Conservation (phyloP, 2,329 filamentous ascomycete species). For the Cercospora citrullina region DNA sequence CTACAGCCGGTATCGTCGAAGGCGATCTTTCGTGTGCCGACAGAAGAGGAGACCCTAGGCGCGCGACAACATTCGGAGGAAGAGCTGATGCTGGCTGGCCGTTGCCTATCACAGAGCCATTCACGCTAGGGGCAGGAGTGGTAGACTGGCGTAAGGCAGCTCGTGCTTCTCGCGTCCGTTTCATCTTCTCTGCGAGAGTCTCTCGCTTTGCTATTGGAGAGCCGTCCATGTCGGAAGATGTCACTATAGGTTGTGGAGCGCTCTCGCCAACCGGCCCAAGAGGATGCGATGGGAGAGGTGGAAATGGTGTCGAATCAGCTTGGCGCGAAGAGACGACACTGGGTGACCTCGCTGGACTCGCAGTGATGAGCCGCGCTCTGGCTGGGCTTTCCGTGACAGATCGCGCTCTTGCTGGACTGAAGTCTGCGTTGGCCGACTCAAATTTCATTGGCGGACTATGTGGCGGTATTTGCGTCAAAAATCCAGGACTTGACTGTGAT, state of each 20-base stretch:
- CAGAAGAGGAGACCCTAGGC: slow-evolving; percentile 19
- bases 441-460: not conserved
- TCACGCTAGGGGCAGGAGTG: slow-evolving; percentile 10
- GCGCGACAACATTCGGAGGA: slow-evolving; percentile 24
- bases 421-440: not conserved
- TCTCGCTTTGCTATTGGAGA: slow-evolving; percentile 18
- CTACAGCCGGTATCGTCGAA: slow-evolving; percentile 37
- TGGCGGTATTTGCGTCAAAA: slow-evolving; percentile 29
- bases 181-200: slow-evolving; percentile 22
- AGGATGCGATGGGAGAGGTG: slow-evolving; percentile 28
- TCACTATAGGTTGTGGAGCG: slow-evolving; percentile 22
- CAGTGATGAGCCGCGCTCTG: not conserved
- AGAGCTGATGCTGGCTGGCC: slow-evolving; percentile 28
- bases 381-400: not conserved
- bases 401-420: slow-evolving; percentile 1
- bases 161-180: slow-evolving; percentile 19
- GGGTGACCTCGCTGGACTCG: not conserved
- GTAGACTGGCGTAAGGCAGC: slow-evolving; percentile 2
- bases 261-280: slow-evolving; percentile 32
- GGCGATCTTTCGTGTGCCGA: slow-evolving; percentile 34
- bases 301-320: slow-evolving; percentile 27
- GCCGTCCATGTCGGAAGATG: slow-evolving; percentile 21
- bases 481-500: slow-evolving; percentile 21
- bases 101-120: not conserved
- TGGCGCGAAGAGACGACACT: slow-evolving; percentile 8